Base-by-base conservation (phyloP, 2,329 filamentous ascomycete genomes). In the Fusarium annulatum region DNA sequence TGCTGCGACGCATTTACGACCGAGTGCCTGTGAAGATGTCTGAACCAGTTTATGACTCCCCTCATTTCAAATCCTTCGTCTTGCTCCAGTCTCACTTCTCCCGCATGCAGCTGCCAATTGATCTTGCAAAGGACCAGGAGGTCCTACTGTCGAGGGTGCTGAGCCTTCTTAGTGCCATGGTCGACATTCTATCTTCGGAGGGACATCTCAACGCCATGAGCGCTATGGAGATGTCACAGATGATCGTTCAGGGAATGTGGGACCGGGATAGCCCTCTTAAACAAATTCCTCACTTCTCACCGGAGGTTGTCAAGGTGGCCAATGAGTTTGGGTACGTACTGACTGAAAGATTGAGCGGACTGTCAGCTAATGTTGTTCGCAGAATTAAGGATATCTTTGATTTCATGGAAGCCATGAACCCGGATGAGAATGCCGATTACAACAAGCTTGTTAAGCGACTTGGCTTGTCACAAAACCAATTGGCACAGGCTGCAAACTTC, bases 201-300 rank as follows among this genome's bases (percentile, higher is more conserved):
- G 96, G 96, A 19, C 94, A 98, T 78, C 88, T 99, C 71, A 99
- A 99, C 80, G 96, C 96, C 68, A 97, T 98, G 92, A 95, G 93
- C 78, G 96, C 96, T 34, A 99, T 99, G 96, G 96, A 99, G 82
- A 94, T 99, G 89, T 97, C 94, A 18, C 96, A 99, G 81, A 99
- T 99, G 96, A 94, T 97, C 60, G 95, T 99, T 7, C 96, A 99
- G 84, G 95, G 93, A 56, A 97, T 98, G 94, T 99, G 96, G 96
- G 96, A 99, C 84, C 93, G 95, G 65, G 96, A 99, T 82, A 97
- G 94, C 78, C 95, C 96, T 43, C 88, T 99, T 75, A 98, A 98
- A 86, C 96, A 99, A 83, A 98, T 99, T 79, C 96, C 96, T 76
- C 94, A 98, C 85, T 98, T 98, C 82, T 90, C 92, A 21, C 89